These are phyloP conservation scores for Aspergillus glaucus DNA, from an alignment of 2,329 filamentous ascomycete species.

Conservation along the genomic window DNA sequence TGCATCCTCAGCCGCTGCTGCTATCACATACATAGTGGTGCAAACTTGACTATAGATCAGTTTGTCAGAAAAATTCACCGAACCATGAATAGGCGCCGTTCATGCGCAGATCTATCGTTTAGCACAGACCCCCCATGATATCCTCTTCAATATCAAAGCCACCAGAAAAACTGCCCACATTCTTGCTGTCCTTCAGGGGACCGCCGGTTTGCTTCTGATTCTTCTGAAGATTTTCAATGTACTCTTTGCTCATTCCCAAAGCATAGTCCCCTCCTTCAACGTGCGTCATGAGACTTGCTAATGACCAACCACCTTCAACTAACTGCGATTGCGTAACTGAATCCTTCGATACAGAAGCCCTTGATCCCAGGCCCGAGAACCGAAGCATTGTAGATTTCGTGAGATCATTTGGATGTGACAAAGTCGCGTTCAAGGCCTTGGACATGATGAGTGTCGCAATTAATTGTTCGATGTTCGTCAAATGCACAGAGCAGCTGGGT, in stretches of 20 bases:
- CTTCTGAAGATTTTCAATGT: conserved; percentile 49
- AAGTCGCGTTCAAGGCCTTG: conserved; percentile 45
- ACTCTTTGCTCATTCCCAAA: conserved; percentile 54
- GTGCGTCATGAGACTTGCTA: conserved; percentile 46
- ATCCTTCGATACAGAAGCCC: conserved; percentile 32
- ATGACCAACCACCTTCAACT: conserved; percentile 44
- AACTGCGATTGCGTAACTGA: conserved; percentile 37
- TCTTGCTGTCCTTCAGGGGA: conserved; percentile 12
- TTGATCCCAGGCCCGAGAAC: conserved; percentile 39
- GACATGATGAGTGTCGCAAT: conserved; percentile 44
- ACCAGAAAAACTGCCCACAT: conserved; percentile 8
- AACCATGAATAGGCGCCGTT: too few relatives aligned
- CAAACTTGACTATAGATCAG: too few relatives aligned
- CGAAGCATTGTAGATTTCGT: conserved; percentile 45
- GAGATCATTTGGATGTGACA: conserved; percentile 39
- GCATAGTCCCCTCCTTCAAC: conserved; percentile 51
- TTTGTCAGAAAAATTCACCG: too few relatives aligned
- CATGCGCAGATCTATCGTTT: neutral
- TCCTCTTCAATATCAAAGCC: conserved; percentile 33
- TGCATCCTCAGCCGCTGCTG: too few relatives aligned
- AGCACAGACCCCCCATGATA: conserved; percentile 33
- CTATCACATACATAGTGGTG: too few relatives aligned
- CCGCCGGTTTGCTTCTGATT: conserved; percentile 32
- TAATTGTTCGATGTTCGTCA: conserved; percentile 26
- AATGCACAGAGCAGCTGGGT: conserved; percentile 19